These are phyloP conservation scores for Aspergillus sp. DNA, from an alignment of 2,329 filamentous ascomycete species.

Conservation along the genomic window DNA sequence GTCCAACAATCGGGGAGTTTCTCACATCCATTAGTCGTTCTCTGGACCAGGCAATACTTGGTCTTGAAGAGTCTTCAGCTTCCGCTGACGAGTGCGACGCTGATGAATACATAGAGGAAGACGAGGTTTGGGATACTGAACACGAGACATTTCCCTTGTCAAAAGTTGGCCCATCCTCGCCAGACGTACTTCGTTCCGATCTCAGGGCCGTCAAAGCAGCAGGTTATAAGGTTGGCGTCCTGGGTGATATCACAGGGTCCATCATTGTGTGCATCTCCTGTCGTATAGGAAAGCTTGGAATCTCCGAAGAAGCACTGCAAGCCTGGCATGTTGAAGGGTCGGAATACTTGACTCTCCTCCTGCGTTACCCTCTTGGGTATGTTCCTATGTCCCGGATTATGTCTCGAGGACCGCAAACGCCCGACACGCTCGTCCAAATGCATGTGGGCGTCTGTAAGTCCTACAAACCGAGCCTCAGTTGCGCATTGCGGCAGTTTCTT, in stretches of 20 bases:
- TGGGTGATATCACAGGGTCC: slow-evolving; percentile 52
- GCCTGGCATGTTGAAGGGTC: slow-evolving; percentile 69
- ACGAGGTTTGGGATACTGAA: slow-evolving; percentile 29
- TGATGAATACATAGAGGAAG: slow-evolving; percentile 28
- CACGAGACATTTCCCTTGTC: slow-evolving; percentile 1
- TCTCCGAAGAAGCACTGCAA: slow-evolving; percentile 70
- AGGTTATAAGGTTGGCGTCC: slow-evolving; percentile 68
- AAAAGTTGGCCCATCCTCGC: neutral
- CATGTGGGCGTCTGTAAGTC: slow-evolving; percentile 67
- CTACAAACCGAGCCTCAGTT: slow-evolving; percentile 65
- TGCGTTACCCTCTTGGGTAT: slow-evolving; percentile 65
- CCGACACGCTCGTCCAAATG: slow-evolving; percentile 47
- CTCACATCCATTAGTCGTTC: slow-evolving; percentile 13
- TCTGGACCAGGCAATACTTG: slow-evolving; percentile 9
- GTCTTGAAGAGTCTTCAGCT: neutral
- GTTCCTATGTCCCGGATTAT: slow-evolving; percentile 54
- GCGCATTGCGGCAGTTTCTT: slow-evolving; percentile 50
- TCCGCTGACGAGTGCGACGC: slow-evolving; percentile 15
- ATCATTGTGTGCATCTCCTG: slow-evolving; percentile 65
- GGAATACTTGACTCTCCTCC: slow-evolving; percentile 72
- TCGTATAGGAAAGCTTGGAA: slow-evolving; percentile 65
- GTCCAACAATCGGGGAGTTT: slow-evolving; percentile 46
- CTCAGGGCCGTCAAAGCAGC: slow-evolving; percentile 59
- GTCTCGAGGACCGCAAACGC: too few species aligned
- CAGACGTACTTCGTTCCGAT: slow-evolving; percentile 52